Evolutionary conservation across 192 early-diverging fungal species (phyloP), one percentile per base, ranked within the genome.

Genomic region (Coemansia erecta): DNA sequence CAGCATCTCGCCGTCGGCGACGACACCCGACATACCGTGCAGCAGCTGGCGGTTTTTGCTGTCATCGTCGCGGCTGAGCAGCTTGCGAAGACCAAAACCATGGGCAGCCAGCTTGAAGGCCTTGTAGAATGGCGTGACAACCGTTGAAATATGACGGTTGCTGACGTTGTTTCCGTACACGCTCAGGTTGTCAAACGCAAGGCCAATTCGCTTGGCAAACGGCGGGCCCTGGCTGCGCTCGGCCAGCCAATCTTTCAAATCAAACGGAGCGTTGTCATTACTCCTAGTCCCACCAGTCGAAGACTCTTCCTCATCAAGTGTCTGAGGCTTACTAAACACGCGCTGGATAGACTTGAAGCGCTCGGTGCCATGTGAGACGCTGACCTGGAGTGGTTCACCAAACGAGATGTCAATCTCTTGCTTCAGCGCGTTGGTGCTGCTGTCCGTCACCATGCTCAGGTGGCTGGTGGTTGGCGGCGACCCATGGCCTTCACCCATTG

Each of bases 1-100:
- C 42, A 84, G 60, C 80, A 84, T 77, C 54, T 94, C 89, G 22
- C 92, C 90, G 21, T 87, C 85, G 39, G 86, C 83, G 47, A 85
- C 77, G 46, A 82, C 86, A 6, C 90, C 92, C 21, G 72, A 85
- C 41, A 87, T 37, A 11, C 8, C 60, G 47, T 81, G 61, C 12
- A 94, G 70, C 46, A 92, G 8, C 57, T 79, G 56, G 50, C 62
- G 33, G 19, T 64, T 49, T 9, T 46, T 67, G 14, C 35, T 40
- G 18, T 23, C 26, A 7, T 37, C 35, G 10, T 37, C 1, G 33
- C 24, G 2, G 53, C 8, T 37, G 1, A 78, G 43, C 19, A 68
- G 45, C 26, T 62, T 45, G 18, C 53, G 7, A 2, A 80, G 4
- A 17, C 71, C 68, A 31, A 66, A 67, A 0, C 72, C 77, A 5